phyloP scores from a whole-genome alignment of 2,329 filamentous ascomycete genomes.

The Colletotrichum musicola region DNA sequence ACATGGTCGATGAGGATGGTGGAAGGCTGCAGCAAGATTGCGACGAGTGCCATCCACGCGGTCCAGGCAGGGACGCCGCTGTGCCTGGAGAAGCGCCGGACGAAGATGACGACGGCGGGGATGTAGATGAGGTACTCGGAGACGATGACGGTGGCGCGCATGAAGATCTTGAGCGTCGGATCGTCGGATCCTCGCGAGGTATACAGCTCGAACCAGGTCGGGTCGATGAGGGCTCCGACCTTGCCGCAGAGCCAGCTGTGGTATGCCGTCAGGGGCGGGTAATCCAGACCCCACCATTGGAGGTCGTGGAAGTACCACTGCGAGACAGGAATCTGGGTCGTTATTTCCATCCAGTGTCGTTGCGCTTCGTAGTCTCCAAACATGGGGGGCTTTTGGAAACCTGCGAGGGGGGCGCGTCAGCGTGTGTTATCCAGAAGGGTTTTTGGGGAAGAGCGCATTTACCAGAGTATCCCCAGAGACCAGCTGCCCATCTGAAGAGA shows the following conservation, averaged over 20 bases:
- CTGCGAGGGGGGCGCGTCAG: conserved; percentile 55
- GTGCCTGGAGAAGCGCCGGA: conserved; percentile 82
- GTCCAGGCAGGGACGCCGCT: conserved; percentile 86
- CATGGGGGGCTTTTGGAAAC: conserved; percentile 86
- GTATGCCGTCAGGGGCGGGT: conserved; percentile 96
- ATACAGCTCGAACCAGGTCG: conserved; percentile 88
- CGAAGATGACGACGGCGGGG: conserved; percentile 86
- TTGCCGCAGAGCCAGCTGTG: conserved; percentile 96
- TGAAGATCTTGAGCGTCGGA: conserved; percentile 87
- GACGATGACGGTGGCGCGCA: conserved; percentile 90
- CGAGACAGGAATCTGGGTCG: conserved; percentile 86
- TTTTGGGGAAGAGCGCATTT: conserved; percentile 42
- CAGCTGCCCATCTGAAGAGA: conserved; percentile 91
- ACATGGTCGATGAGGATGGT: conserved; percentile 95
- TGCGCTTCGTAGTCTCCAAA: conserved; percentile 98
- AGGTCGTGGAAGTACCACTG: conserved; percentile 99
- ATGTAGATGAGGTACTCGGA: conserved; percentile 94
- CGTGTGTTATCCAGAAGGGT: background rate
- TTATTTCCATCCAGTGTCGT: conserved; percentile 98
- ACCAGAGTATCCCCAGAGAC: conserved; percentile 97
- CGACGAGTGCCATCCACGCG: conserved; percentile 85
- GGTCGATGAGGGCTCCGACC: conserved; percentile 83
- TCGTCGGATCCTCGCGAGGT: conserved; percentile 86
- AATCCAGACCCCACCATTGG: conserved; percentile 98
- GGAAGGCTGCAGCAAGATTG: conserved; percentile 91